Base-by-base conservation (phyloP, 2,329 filamentous ascomycete genomes). In the Aspergillaceae sp. region DNA sequence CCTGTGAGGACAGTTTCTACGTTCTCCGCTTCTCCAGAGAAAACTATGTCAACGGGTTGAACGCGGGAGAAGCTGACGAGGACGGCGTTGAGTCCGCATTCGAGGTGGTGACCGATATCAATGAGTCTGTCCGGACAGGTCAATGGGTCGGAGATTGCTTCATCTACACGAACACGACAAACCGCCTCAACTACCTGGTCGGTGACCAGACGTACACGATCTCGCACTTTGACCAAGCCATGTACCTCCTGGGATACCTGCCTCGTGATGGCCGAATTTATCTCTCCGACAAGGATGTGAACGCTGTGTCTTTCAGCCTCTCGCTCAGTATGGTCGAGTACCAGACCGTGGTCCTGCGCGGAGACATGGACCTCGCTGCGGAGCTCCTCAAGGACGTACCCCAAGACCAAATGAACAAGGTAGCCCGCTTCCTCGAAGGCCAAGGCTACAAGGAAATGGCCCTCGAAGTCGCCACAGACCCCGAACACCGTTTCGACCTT, bases 141-240 rank as follows among this genome's bases (percentile, higher is more conserved):
- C 87, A 94, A 72, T 98, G 92, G 92, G 87, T 98, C 47, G 92
- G 92, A 51, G 92, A 98, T 72, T 95, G 91, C 74, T 95, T 98
- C 76, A 90, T 97, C 66, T 98, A 97, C 77, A 96, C 92, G 46
- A 97, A 94, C 76, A 86, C 79, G 66, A 94, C 90, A 7, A 96
- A 97, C 75, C 86, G 92, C 51, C 76, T 98, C 49, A 97, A 97
- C 75, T 97, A 97, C 72, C 81, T 98, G 26, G 91, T 98, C 9
- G 92, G 92, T 54, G 92, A 97, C 70, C 90, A 97, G 72, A 94
- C 89, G 9, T 96, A 97, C 75, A 96, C 91, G 3, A 86, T 98
- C 54, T 92, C 90, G 8, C 91, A 97, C 71, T 97, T 96, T 61
- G 92, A 98, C 69, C 84, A 90, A 64, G 82, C 89, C 28, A 89